Base-by-base conservation (phyloP, 345 rosid species). In the Murraya koenigii region DNA sequence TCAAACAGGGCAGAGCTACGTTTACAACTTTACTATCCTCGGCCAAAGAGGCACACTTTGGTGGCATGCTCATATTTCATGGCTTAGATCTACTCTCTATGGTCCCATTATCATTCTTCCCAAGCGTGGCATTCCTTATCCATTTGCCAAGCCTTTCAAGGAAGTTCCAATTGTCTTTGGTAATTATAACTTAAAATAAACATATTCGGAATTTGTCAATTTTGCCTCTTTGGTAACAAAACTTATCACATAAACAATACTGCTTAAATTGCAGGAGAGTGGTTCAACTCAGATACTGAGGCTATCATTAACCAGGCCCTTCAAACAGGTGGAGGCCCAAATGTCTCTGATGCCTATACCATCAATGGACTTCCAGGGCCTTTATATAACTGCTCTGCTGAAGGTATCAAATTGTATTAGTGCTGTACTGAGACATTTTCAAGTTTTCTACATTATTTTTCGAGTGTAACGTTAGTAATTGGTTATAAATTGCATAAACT, bases 101-200 rank as follows among this genome's bases (percentile, higher is more conserved):
- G 98, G 97, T 71, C 91, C 98, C 13, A 72, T 92, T 6, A 84
- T 93, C 80, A 88, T 95, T 68, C 90, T 93, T 67, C 98, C 97
- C 55, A 87, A 82, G 79, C 85, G 4, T 2, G 91, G 90, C n/a
- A 82, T 80, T 78, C 84, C 94, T 71, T 90, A 93, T 76, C 98
- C 97, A 1, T 91, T 95, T 72, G 52, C 86, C 55, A 92, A 91
- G 76, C 97, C 97, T 30, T 75, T 87, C 88, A 90, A 90, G 86
- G 92, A 92, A 88, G 86, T 89, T 77, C 91, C 95, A 22, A 84
- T 93, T 79, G 63, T 83, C 78, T 82, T 93, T 62, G 97, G 98
- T 93, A 84, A 80, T 30, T 13, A 20, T 23, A 47, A 69, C 10
- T 28, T 8, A 2, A 19, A 5, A 55, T 19, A 13, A 6, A 22